phyloP scores from a whole-genome alignment of 331 rosid genomes.

The Saraca asoca region DNA sequence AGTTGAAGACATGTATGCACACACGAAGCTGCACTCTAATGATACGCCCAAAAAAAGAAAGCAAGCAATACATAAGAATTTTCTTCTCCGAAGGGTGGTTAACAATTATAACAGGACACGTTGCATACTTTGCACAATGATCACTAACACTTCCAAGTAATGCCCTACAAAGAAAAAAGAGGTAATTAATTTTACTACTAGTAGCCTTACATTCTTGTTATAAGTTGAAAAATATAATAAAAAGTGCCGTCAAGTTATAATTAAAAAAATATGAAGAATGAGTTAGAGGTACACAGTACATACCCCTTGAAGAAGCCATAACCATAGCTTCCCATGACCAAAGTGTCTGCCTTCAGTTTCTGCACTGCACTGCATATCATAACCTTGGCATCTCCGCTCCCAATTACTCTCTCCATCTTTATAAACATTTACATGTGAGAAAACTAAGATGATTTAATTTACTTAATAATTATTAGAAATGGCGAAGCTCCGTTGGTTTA shows the following conservation, averaged over 20 bases:
- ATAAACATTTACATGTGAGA: too few species aligned
- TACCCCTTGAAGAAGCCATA: slow-evolving; percentile 86
- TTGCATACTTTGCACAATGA: slow-evolving; percentile 67
- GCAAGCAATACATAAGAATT: too few species aligned
- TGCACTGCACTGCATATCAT: slow-evolving; percentile 68
- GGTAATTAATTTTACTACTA: neutral
- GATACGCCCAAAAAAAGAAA: too few species aligned
- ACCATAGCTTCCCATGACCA: slow-evolving; percentile 91
- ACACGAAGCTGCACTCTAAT: too few species aligned
- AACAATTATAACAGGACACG: slow-evolving; percentile 80
- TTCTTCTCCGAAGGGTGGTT: slow-evolving; percentile 45
- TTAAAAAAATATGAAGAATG: too few species aligned
- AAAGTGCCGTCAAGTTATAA: too few species aligned
- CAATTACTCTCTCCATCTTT: slow-evolving; percentile 58
- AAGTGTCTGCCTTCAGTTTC: slow-evolving; percentile 64
- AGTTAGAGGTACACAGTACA: neutral
- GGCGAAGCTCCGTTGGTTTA: too few species aligned
- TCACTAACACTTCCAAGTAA: slow-evolving; percentile 88
- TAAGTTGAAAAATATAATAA: neutral
- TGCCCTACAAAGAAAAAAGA: slow-evolving; percentile 50
- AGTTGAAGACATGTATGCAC: too few species aligned
- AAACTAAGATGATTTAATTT: too few species aligned
- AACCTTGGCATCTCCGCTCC: slow-evolving; percentile 72
- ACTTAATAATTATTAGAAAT: too few species aligned
- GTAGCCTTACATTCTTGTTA: neutral